phyloP scores from a whole-genome alignment of 2,329 filamentous ascomycete species.

The Venturia oleaginea region DNA sequence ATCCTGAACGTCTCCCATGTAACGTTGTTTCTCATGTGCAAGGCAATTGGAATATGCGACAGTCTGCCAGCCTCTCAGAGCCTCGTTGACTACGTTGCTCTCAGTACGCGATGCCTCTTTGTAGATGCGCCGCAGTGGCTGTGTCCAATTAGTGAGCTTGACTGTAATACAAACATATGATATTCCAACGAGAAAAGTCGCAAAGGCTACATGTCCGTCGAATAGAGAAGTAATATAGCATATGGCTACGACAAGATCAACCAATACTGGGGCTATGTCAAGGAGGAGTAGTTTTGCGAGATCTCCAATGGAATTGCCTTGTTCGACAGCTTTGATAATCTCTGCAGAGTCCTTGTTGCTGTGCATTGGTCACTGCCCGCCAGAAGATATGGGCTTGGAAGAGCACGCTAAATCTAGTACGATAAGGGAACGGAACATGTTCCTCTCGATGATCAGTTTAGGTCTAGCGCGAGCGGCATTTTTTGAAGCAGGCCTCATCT shows the following conservation, averaged over 20 bases:
- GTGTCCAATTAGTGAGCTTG: constrained; percentile 30
- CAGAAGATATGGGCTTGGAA: too few species aligned
- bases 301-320: constrained; percentile 50
- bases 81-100: constrained; percentile 47
- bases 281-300: constrained; percentile 53
- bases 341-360: constrained; percentile 49
- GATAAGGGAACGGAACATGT: too few species aligned
- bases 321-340: constrained; percentile 53
- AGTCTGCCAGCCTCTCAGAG: constrained; percentile 51
- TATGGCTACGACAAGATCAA: constrained; percentile 55
- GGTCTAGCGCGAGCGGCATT: constrained; percentile 9
- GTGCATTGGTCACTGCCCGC: too few species aligned
- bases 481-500: too few species aligned
- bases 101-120: constrained; percentile 40
- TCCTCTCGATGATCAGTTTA: too few species aligned
- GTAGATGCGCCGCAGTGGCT: constrained; percentile 31
- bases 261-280: constrained; percentile 50
- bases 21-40: constrained; percentile 25
- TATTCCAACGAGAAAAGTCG: constrained; percentile 28
- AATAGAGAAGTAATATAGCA: constrained; percentile 53
- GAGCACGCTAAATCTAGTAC: too few species aligned
- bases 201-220: constrained; percentile 41
- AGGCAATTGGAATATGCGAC: constrained; percentile 30
- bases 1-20: constrained; percentile 30
- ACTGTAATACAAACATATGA: constrained; percentile 43